These are phyloP conservation scores for Flaveria linearis DNA, from an alignment of 129 eudicot genomes.

Conservation along the genomic window DNA sequence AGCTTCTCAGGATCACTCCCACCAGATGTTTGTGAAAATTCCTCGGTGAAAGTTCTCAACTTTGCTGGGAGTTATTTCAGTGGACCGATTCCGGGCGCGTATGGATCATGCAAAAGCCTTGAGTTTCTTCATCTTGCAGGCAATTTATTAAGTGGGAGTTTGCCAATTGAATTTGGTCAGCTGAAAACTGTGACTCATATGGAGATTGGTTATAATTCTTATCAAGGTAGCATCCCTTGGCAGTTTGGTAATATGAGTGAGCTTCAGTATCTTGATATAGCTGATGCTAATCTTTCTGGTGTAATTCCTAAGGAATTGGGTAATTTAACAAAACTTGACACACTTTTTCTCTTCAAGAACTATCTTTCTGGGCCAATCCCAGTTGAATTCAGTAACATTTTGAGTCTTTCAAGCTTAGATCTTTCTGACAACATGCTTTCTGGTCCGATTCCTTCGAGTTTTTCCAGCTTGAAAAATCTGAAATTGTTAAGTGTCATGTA, in stretches of 20 bases:
- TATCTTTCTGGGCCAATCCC: constrained; percentile 66
- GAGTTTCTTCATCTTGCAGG: constrained; percentile 93
- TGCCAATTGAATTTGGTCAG: constrained; percentile 71
- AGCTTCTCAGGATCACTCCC: constrained; percentile 89
- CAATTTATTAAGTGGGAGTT: constrained; percentile 59
- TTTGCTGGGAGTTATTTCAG: constrained; percentile 97
- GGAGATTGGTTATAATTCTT: constrained; percentile 91
- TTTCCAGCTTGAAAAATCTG: constrained; percentile 61
- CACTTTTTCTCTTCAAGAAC: constrained; percentile 83
- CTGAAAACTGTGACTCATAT: constrained; percentile 69
- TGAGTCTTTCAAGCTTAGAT: constrained; percentile 71
- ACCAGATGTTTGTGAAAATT: constrained; percentile 52
- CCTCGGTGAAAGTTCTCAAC: constrained; percentile 56
- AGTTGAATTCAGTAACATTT: constrained; percentile 48
- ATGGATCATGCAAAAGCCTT: constrained; percentile 59
- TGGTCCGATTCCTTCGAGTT: constrained; percentile 75
- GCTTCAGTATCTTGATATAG: constrained; percentile 91
- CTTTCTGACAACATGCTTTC: constrained; percentile 91
- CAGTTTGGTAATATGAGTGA: constrained; percentile 85
- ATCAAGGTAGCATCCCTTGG: constrained; percentile 78
- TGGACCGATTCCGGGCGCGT: constrained; percentile 77
- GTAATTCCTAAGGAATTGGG: constrained; percentile 59
- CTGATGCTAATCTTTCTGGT: constrained; percentile 86
- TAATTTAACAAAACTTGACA: constrained; percentile 65
- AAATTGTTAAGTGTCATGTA: constrained; percentile 76